Base-by-base conservation (phyloP, 495 filamentous ascomycete genomes). In the Podospora appendiculata region DNA sequence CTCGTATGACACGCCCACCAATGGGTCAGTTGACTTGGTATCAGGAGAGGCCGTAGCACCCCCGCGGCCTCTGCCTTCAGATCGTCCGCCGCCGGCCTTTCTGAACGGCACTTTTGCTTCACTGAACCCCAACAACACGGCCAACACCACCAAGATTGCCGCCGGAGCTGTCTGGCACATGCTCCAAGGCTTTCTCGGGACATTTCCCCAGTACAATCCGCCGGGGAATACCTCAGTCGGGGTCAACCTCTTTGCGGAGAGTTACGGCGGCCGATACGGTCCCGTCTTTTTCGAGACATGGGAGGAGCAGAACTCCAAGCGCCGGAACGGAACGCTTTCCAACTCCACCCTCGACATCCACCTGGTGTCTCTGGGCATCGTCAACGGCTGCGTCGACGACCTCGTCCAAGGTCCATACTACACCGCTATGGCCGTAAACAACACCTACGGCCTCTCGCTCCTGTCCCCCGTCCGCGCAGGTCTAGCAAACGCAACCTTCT, bases 361-460 rank as follows among this genome's bases (percentile, higher is more conserved):
- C 44, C 67, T 87, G 8, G 69, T 71, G 16, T 74, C 82, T 13
- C 63, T 84, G 0, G 74, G 79, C 10, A 80, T 84, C 45, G 58
- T 89, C 45, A 90, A 92, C 62, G 88, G 86, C 38, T 90, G 89
- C 55, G 74, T 92, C 45, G 88, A 94, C 65, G 76, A 82, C 45
- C 60, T 82, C n/a, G 75, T 83, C 8, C 86, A 92, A 68, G 76
- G 70, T 10, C 78, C 81, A 1, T 79, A 70, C 44, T 92, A 90
- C 58, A 79, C 85, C 2, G 63, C 75, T 13, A 83, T 88, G 65
- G 84, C 84, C 12, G 74, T 81, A 45, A 82, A 84, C 66, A 95
- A 93, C 59, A 86, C 86, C 4, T 94, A 90, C 58, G 82, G 81
- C 8, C 78, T 91, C 32, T 61, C 81, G 51, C 72, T 82, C 0